Base-by-base conservation (phyloP, 768 basidiomycete genomes). In the Russula ochroleuca region DNA sequence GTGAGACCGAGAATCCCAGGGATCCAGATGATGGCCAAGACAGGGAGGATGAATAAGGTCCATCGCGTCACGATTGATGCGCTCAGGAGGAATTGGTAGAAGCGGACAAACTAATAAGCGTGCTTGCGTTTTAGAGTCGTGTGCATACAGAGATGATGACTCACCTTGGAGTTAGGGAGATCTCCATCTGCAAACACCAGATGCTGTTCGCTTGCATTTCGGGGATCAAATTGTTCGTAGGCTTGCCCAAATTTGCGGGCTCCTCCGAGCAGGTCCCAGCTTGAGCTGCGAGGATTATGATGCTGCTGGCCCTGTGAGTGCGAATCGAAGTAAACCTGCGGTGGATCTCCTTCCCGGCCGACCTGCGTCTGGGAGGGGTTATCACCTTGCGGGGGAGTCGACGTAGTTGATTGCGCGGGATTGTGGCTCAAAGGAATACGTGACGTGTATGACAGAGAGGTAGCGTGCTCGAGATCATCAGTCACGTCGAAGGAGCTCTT, bases 41-140 rank as follows among this genome's bases (percentile, higher is more conserved):
- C 73, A 1, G 92, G 92, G 19, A 92, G 71, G 69, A 94, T 90
- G 76, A 87, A 88, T 35, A 93, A 65, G 23, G 84, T 78, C 91
- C 91, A 93, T 41, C 92, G 82, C 9, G 90, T 86, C 52, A 91
- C 78, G 71, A 92, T 86, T 2, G 88, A 90, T 21, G 83, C 82
- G 69, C 86, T 87, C 57, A 92, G 70, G 10, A 92, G 79, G 73
- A 87, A 92, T 66, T 86, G 78, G 75, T 92, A 92, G 5, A 87
- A 72, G 68, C 79, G 82, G 0, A 81, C 75, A 47, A 87, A 72
- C 87, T 90, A 57, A 61, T 7, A 35, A 17, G 33, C 19, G 21
- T 25, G 51, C 43, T n/a, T 13, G 28, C 48, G 38, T 33, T 21
- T 65, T 38, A 56, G 31, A 13, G 33, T 45, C 58, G 43, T 35